phyloP scores from a whole-genome alignment of 371 early-diverging fungal species.

The Apophysomyces elegans region DNA sequence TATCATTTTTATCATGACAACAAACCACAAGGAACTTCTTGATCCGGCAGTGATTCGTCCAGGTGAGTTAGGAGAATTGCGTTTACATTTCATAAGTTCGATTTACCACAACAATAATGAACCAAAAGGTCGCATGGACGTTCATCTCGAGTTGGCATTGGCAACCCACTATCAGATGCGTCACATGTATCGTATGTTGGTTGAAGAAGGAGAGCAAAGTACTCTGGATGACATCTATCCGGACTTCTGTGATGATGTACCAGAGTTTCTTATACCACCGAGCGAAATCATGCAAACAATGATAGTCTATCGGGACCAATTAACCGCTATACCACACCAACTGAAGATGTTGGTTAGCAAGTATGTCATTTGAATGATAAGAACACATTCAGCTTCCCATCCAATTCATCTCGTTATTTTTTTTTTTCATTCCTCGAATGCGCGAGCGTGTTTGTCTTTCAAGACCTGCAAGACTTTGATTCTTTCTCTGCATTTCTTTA shows the following conservation, averaged over 20 bases:
- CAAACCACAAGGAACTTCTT: constrained; percentile 81
- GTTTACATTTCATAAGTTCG: too few species aligned
- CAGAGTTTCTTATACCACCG: constrained; percentile 45
- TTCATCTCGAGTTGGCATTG: constrained; percentile 73
- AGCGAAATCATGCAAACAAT: constrained; percentile 51
- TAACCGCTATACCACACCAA: constrained; percentile 22
- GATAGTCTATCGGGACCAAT: constrained; percentile 34
- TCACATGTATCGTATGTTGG: constrained; percentile 54
- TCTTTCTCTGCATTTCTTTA: constrained; percentile 2
- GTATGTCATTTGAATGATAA: not conserved
- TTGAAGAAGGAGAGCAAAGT: constrained; percentile 32
- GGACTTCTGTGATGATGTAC: constrained; percentile 28
- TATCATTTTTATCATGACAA: constrained; percentile 84
- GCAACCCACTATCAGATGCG: constrained; percentile 62
- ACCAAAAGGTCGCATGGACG: constrained; percentile 73
- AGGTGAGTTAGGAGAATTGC: constrained; percentile 30
- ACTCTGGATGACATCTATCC: constrained; percentile 35
- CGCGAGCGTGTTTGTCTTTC: not conserved
- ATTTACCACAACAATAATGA: not conserved
- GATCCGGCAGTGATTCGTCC: constrained; percentile 89
- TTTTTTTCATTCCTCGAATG: not conserved
- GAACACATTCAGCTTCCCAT: not conserved
- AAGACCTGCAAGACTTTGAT: not conserved
- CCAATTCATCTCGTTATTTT: not conserved
- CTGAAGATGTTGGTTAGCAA: constrained; percentile 19